A percentile compares a stretch with the other conserved stretches of the same genome.
These are phyloP conservation scores for Closterium sp. DNA, from an alignment of 139 green algal genomes.

Conservation along the genomic window DNA sequence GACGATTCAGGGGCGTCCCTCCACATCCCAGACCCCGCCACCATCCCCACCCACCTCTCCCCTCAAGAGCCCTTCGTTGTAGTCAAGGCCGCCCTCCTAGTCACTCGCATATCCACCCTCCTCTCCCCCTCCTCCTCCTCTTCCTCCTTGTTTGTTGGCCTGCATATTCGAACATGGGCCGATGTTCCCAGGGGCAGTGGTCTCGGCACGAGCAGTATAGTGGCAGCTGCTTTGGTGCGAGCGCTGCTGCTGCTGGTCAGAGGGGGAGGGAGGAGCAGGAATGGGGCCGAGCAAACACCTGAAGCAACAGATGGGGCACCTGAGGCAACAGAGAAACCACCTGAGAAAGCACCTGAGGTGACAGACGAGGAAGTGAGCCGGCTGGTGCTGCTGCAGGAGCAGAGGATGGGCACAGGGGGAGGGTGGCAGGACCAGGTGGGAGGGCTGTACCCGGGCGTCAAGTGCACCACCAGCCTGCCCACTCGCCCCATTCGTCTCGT, in stretches of 20 bases:
- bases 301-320: no score
- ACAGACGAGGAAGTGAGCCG: conserved; percentile 29
- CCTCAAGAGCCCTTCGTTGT: not conserved
- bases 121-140: not conserved
- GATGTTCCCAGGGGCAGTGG: conserved; percentile 47
- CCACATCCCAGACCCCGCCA: not conserved
- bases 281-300: not conserved
- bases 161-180: conserved; percentile 37
- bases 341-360: not conserved
- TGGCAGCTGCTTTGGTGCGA: conserved; percentile 46
- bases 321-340: no score
- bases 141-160: not conserved
- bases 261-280: not conserved
- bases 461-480: conserved; percentile 41
- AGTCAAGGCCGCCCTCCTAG: not conserved
- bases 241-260: conserved; percentile 26
- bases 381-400: conserved; percentile 51
- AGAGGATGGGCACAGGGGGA: conserved; percentile 53
- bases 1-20: not conserved
- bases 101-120: not conserved
- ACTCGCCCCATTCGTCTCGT: conserved; percentile 21
- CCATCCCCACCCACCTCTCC: not conserved
- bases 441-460: conserved; percentile 38
- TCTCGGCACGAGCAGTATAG: conserved; percentile 47
- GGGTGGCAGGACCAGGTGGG: conserved; percentile 58